Conservation (phyloP, 306 rosid species). For the Acmispon strigosus region DNA sequence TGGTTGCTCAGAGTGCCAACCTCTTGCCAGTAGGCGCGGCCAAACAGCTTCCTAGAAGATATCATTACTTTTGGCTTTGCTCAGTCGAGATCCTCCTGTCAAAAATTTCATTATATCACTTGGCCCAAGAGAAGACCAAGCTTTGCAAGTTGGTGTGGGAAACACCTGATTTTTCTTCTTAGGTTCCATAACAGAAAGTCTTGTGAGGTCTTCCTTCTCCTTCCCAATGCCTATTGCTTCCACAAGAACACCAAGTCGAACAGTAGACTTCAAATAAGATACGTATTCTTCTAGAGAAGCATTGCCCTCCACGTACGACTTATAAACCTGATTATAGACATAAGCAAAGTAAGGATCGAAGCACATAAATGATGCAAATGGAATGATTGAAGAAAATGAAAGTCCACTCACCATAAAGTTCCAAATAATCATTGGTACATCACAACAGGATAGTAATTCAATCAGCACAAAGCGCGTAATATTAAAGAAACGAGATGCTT, state of each 20-base stretch:
- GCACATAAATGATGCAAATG: not conserved
- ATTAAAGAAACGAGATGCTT: not conserved
- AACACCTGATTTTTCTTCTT: slow-evolving; percentile 32
- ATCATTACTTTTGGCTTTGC: slow-evolving; percentile 64
- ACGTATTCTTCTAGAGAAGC: slow-evolving; percentile 62
- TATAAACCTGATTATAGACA: slow-evolving; percentile 46
- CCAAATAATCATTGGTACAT: not conserved
- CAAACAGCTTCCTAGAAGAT: slow-evolving; percentile 91
- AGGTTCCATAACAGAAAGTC: slow-evolving; percentile 44
- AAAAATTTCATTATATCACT: slow-evolving; percentile 50
- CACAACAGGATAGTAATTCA: not conserved
- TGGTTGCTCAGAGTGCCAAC: slow-evolving; percentile 83
- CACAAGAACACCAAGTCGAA: slow-evolving; percentile 57
- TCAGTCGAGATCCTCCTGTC: slow-evolving; percentile 62
- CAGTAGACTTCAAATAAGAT: slow-evolving; percentile 48
- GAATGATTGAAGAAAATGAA: not conserved
- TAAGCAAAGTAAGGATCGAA: slow-evolving; percentile 14
- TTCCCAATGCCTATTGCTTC: slow-evolving; percentile 65
- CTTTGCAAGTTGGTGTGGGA: slow-evolving; percentile 40
- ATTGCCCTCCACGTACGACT: slow-evolving; percentile 52
- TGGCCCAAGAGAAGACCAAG: slow-evolving; percentile 57
- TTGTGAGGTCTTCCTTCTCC: slow-evolving; percentile 70
- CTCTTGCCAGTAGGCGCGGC: slow-evolving; percentile 82
- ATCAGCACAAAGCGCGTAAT: not conserved
- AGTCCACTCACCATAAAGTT: slow-evolving; percentile 13